These are phyloP conservation scores for Thermothielavioides terrestris DNA, from an alignment of 495 filamentous ascomycete genomes.

Conservation along the genomic window DNA sequence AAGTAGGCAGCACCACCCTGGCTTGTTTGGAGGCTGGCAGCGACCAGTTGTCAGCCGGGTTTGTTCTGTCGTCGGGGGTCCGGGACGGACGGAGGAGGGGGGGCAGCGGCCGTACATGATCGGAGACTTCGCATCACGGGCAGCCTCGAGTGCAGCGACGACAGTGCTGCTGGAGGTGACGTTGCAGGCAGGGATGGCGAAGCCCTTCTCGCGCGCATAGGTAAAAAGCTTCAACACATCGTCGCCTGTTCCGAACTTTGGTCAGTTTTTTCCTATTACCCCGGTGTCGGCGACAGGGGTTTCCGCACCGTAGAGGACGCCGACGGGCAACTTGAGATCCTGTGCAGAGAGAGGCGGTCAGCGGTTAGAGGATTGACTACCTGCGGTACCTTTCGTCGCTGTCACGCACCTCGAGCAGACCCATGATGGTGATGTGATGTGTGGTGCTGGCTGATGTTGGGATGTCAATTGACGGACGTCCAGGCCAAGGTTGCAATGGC, in stretches of 20 bases:
- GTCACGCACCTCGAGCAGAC: slow-evolving; percentile 11
- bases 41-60: slow-evolving; percentile 5
- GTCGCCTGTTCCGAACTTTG: slow-evolving; percentile 7
- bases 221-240: slow-evolving; percentile 79
- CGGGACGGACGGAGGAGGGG: not conserved
- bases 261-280: not conserved
- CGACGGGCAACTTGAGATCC: slow-evolving; percentile 17
- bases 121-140: slow-evolving; percentile 76
- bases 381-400: too few species aligned
- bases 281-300: slow-evolving; percentile 4
- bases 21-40: slow-evolving; percentile 63
- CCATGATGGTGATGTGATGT: slow-evolving; percentile 12
- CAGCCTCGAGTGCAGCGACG: slow-evolving; percentile 84
- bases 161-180: slow-evolving; percentile 89
- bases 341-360: not conserved
- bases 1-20: slow-evolving; percentile 95
- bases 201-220: slow-evolving; percentile 74
- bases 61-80: too few species aligned
- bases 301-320: slow-evolving; percentile 15
- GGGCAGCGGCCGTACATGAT: slow-evolving; percentile 49
- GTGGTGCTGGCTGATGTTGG: not conserved
- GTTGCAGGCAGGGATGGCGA: slow-evolving; percentile 80
- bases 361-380: too few species aligned
- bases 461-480: not conserved
- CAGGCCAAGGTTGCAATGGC: not conserved